These are phyloP conservation scores for Colletotrichum zoysiae DNA, from an alignment of 2,329 filamentous ascomycete species.

Conservation along the genomic window DNA sequence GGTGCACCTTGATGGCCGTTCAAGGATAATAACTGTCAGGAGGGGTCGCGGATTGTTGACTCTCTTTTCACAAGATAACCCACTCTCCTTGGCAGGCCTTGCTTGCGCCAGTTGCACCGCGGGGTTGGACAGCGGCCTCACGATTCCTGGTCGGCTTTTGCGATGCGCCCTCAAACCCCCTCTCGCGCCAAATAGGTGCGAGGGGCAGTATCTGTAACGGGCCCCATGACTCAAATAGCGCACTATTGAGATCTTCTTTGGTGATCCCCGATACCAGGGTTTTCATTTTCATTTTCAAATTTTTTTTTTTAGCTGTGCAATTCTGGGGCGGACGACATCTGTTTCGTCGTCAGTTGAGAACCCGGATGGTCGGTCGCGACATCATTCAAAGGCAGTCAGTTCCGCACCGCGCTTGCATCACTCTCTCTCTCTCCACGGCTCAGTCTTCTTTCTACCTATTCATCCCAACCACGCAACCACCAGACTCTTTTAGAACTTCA, in stretches of 20 bases:
- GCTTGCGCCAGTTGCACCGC: not conserved
- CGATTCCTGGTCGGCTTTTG: not conserved
- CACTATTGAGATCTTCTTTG: not conserved
- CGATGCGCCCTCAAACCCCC: not conserved
- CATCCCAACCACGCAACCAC: slow-evolving; percentile 7
- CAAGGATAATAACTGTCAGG: not conserved
- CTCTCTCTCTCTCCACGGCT: not conserved
- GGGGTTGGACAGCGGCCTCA: not conserved
- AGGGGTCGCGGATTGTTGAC: not conserved
- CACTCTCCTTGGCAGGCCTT: not conserved
- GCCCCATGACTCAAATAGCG: slow-evolving; percentile 15
- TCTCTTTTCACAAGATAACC: not conserved
- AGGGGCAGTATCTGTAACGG: not conserved
- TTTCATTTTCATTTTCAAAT: not conserved
- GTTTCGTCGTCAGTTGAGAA: slow-evolving; percentile 35
- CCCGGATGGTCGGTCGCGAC: slow-evolving; percentile 37
- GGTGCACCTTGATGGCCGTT: slow-evolving; percentile 5
- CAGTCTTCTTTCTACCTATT: slow-evolving; percentile 9
- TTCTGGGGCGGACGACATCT: slow-evolving; percentile 32
- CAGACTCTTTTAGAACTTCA: not conserved
- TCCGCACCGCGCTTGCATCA: slow-evolving; percentile 20
- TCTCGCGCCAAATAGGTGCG: not conserved
- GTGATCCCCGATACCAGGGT: slow-evolving; percentile 15
- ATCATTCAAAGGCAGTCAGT: slow-evolving; percentile 35
- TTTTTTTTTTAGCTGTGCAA: slow-evolving; percentile 6